Conservation (phyloP, 345 rosid species). For the Salix purpurea region DNA sequence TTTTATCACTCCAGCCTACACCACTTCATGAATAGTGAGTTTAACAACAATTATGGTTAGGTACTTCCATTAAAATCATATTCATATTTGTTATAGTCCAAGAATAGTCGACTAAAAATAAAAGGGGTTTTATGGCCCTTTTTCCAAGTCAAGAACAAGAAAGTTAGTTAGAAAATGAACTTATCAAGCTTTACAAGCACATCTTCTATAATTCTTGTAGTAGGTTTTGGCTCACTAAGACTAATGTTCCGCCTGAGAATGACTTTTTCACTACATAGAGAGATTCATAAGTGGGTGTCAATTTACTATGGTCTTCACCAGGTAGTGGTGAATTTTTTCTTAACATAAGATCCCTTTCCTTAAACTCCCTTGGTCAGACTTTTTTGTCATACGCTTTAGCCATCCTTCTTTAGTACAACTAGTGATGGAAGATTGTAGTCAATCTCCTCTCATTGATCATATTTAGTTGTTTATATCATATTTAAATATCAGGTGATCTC, state of each 20-base stretch:
- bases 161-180: no score
- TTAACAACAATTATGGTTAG: no score
- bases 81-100: no score
- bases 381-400: background rate
- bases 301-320: background rate
- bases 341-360: background rate
- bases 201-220: no score
- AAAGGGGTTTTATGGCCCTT: no score
- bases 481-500: background rate
- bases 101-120: no score
- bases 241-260: background rate
- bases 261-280: background rate
- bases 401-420: background rate
- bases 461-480: background rate
- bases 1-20: no score
- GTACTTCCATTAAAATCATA: no score
- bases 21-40: no score
- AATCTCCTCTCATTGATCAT: background rate
- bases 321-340: background rate
- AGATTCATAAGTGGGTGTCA: background rate
- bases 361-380: background rate
- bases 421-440: background rate
- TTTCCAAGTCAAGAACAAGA: no score
- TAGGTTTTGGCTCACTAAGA: no score
- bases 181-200: no score